Percentiles rank a stretch among this genome's conserved stretches.
These are phyloP conservation scores for Setomelanomma holmii DNA, from an alignment of 2,329 filamentous ascomycete species.

Conservation along the genomic window DNA sequence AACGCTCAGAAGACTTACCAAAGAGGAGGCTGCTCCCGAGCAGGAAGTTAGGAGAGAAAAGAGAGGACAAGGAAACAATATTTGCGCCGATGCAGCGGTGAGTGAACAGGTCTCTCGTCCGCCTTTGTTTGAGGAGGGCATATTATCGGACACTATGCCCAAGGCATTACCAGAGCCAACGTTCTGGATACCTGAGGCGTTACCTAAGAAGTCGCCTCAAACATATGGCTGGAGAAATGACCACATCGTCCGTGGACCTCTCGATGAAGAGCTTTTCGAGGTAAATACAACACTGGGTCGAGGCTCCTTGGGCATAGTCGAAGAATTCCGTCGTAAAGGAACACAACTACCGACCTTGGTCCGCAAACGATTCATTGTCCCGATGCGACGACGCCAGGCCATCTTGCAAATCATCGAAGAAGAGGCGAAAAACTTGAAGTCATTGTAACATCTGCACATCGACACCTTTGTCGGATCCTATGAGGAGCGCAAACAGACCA, in stretches of 20 bases:
- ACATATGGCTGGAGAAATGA: not conserved
- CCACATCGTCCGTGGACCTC: not conserved
- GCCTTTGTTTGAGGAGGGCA: no score
- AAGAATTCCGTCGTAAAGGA: slow-evolving; percentile 12
- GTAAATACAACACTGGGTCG: slow-evolving; percentile 8
- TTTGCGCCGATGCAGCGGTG: no score
- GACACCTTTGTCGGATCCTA: slow-evolving; percentile 20
- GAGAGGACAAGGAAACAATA: no score
- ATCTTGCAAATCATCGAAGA: slow-evolving; percentile 11
- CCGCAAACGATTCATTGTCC: slow-evolving; percentile 19
- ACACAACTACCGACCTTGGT: slow-evolving; percentile 11
- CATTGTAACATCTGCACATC: slow-evolving; percentile 15
- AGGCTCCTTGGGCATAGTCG: slow-evolving; percentile 20
- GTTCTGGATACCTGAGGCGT: no score
- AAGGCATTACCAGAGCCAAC: no score
- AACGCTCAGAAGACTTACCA: no score
- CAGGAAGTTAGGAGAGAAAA: no score
- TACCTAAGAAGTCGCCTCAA: not conserved
- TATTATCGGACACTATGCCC: no score
- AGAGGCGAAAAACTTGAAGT: slow-evolving; percentile 14
- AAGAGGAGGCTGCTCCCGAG: no score
- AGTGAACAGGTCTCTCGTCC: no score
- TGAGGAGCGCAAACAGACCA: slow-evolving; percentile 4
- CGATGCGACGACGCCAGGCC: slow-evolving; percentile 1
- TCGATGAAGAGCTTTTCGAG: not conserved